Percentiles rank a stretch among this genome's conserved stretches.
Conservation (phyloP, 2,329 filamentous ascomycete species). For the Diaporthe citriasiana region DNA sequence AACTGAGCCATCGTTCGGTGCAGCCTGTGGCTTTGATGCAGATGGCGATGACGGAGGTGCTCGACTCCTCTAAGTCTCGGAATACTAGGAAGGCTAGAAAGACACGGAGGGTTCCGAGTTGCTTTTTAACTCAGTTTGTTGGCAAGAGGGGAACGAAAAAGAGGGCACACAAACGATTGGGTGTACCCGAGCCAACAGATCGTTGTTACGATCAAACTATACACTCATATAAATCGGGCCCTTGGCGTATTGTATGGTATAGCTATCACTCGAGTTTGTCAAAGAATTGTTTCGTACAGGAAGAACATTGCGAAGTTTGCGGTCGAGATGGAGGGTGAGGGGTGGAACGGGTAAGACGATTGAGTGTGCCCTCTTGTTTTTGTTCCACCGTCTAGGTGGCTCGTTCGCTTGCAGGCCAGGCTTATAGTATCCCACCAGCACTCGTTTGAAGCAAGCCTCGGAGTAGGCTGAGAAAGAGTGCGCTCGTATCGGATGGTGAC, state of each 20-base stretch:
- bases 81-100: not conserved
- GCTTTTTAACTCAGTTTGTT: not conserved
- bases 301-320: not conserved
- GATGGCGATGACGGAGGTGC: conserved; percentile 15
- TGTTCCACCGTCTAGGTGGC: not conserved
- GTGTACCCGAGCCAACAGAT: not conserved
- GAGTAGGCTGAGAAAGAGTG: too few relatives aligned
- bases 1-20: not conserved
- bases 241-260: not conserved
- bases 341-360: not conserved
- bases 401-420: not conserved
- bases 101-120: not conserved
- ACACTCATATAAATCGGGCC: not conserved
- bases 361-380: not conserved
- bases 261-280: not conserved
- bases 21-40: conserved; percentile 1
- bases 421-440: not conserved
- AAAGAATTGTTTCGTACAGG: not conserved
- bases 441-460: not conserved
- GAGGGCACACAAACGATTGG: not conserved
- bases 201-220: not conserved
- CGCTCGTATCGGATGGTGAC: too few relatives aligned
- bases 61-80: not conserved
- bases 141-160: not conserved
- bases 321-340: not conserved